Percentiles rank a stretch among this genome's conserved stretches.
phyloP scores from a whole-genome alignment of 2,329 filamentous ascomycete species.

The Venturia nashicola region DNA sequence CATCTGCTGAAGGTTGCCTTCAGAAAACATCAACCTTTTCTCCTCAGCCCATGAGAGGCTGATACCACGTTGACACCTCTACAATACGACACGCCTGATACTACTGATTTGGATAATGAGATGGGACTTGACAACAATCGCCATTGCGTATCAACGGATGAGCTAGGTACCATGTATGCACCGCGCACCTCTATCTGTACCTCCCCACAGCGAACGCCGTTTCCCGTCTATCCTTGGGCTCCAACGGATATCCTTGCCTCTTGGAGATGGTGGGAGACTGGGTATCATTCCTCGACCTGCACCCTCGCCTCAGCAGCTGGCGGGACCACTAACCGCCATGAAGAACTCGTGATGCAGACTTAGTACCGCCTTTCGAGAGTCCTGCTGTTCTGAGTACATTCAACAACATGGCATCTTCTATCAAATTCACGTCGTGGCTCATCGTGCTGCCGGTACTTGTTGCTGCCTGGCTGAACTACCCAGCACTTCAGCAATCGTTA shows the following conservation, averaged over 20 bases:
- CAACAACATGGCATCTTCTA: neutral
- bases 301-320: no score
- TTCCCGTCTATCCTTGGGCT: neutral
- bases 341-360: neutral
- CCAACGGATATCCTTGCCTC: neutral
- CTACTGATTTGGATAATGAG: no score
- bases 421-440: neutral
- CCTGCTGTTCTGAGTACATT: neutral
- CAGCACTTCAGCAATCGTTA: neutral
- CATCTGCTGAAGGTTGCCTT: neutral
- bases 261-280: neutral
- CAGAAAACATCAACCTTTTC: neutral
- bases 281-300: neutral
- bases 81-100: neutral
- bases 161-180: neutral
- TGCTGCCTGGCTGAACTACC: neutral
- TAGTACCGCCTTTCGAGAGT: neutral
- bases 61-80: neutral
- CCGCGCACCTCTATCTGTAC: neutral
- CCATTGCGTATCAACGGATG: no score
- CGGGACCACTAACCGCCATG: neutral
- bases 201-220: neutral
- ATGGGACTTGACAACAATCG: no score
- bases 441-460: neutral
- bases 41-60: neutral